Base-by-base conservation (phyloP, 2,329 filamentous ascomycete genomes). In the Raffaelea ambrosiae region DNA sequence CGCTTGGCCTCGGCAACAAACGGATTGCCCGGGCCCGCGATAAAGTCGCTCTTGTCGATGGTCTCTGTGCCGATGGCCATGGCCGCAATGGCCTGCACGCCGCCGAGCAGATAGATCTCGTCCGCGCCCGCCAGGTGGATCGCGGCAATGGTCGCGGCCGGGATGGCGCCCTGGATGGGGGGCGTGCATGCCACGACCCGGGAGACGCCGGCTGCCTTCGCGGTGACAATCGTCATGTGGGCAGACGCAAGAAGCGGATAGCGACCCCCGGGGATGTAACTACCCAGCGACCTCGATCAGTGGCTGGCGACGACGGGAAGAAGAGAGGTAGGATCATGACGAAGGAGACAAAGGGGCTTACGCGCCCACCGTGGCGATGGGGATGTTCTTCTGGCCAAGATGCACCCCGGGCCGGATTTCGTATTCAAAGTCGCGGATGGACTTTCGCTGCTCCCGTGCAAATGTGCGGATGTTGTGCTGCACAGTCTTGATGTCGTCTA, bases 1-100 rank as follows among this genome's bases (percentile, higher is more conserved):
- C 72, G 63, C 55, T 77, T 78, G 0, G 68, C 73, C 54, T 74
- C 74, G 3, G 74, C 72, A 0, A 78, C 73, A 55, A 75, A 77
- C 1, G 73, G 65, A 52, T 78, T 77, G 1, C 74, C 74, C 0
- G 74, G 74, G 0, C 73, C 74, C 1, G 73, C 73, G 47, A 79
- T 69, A 43, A 79, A 75, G 54, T 79, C 68, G 9, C 73, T 67
- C 54, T 71, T 69, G 9, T 72, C 72, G 73, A 79, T 77, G 14
- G 69, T 66, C 55, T 74, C 76, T 14, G 72, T 74, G 20, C 74
- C 76, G 29, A 76, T 68, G 11, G 74, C 73, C 60, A 81, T 79
- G 41, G 77, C 77, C n/a, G 76, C 79, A 47, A 81, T 77, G 38
- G 74, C 74, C 56, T 78, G 74, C 0, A 72, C 70, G 2, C 74